Percentiles rank a stretch among this genome's conserved stretches.
These are phyloP conservation scores for Podila epicladia DNA, from an alignment of 192 early-diverging fungal species.

Conservation along the genomic window DNA sequence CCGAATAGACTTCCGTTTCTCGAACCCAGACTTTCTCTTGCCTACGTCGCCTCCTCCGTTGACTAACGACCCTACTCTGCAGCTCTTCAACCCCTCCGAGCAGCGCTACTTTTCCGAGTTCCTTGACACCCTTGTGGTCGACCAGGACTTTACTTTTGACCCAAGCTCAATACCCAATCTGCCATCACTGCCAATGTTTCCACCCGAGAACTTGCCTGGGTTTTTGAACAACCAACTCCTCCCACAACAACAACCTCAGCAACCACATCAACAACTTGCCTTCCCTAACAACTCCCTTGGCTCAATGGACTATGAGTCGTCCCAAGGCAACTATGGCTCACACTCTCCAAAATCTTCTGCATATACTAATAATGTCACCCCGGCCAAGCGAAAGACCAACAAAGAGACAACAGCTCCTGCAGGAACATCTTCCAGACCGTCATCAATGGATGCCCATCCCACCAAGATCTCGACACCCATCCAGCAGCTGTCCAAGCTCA, in stretches of 20 bases:
- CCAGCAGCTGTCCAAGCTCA: slow-evolving; percentile 50
- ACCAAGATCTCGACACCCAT: slow-evolving; percentile 33
- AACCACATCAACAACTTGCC: neutral
- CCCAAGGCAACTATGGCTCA: slow-evolving; percentile 8
- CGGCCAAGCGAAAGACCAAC: slow-evolving; percentile 7
- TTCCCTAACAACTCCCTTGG: neutral
- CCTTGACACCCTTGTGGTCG: slow-evolving; percentile 59
- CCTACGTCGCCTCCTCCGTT: slow-evolving; percentile 15
- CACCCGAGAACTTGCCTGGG: neutral
- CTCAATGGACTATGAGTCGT: slow-evolving; percentile 1
- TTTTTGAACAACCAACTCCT: neutral
- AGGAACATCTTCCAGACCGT: slow-evolving; percentile 1
- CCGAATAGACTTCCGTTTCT: slow-evolving; percentile 25
- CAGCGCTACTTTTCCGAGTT: slow-evolving; percentile 62
- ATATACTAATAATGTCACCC: neutral
- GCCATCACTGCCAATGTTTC: slow-evolving; percentile 20
- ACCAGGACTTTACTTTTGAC: slow-evolving; percentile 52
- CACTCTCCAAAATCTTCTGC: neutral
- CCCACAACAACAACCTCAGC: neutral
- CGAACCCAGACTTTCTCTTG: slow-evolving; percentile 31
- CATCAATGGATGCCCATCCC: slow-evolving; percentile 6
- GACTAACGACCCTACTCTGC: slow-evolving; percentile 20
- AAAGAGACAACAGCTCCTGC: slow-evolving; percentile 9
- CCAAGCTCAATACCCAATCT: slow-evolving; percentile 44
- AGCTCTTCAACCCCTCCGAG: slow-evolving; percentile 51